Conservation (phyloP, 2,329 filamentous ascomycete genomes). For the Thermoascus crustaceus region DNA sequence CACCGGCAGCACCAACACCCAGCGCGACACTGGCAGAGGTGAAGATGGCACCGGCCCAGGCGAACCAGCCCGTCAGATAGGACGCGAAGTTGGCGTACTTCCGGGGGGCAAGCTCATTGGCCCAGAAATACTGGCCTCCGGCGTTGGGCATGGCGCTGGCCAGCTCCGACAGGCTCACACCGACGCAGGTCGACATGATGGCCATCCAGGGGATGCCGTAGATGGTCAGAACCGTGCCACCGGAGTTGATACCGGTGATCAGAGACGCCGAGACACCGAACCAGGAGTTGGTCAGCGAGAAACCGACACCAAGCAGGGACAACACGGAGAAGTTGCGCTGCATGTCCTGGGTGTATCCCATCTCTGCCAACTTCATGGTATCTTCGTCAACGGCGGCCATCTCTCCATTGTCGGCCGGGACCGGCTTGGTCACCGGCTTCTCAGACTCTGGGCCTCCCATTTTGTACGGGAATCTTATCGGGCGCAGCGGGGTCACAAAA, state of each 20-base stretch:
- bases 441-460: neutral
- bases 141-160: conserved; percentile 44
- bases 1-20: conserved; percentile 37
- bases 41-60: conserved; percentile 45
- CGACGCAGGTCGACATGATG: conserved; percentile 40
- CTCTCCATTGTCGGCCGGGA: neutral
- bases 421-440: neutral
- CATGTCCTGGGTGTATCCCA: conserved; percentile 5
- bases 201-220: conserved; percentile 43
- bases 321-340: conserved; percentile 21
- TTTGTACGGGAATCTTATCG: neutral
- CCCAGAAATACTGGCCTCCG: conserved; percentile 47
- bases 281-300: conserved; percentile 46
- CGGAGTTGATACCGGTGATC: conserved; percentile 44
- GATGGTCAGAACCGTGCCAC: conserved; percentile 42
- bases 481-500: too few relatives aligned
- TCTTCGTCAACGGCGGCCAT: neutral
- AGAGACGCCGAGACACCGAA: conserved; percentile 43
- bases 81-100: conserved; percentile 37
- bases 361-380: conserved; percentile 4
- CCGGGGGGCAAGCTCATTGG: conserved; percentile 40
- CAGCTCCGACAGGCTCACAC: conserved; percentile 39
- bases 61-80: conserved; percentile 43
- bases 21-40: conserved; percentile 44
- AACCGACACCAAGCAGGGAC: conserved; percentile 44